Evolutionary conservation across 78 protist species (phyloP).

Genomic region (Polysphondylium violaceum): DNA sequence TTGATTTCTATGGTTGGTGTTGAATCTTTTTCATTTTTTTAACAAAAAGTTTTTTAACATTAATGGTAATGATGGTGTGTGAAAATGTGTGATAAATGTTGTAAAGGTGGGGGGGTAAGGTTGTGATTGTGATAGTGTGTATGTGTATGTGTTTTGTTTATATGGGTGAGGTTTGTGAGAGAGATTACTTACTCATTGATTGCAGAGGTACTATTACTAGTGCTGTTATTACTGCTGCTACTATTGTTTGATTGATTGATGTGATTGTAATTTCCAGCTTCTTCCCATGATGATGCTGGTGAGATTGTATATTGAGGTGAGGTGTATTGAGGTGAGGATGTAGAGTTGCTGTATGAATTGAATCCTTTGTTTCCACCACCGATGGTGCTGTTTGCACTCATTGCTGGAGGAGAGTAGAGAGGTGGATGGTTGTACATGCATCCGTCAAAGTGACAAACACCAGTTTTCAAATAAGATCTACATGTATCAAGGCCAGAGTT

Average conservation of each 20-base stretch:
- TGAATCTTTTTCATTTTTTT: no score
- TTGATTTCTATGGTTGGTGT: no score
- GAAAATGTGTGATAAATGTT: no score
- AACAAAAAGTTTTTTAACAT: no score
- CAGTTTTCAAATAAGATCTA: constrained; percentile 18
- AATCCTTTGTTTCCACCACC: no score
- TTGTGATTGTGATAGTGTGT: no score
- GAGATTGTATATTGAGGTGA: constrained; percentile 26
- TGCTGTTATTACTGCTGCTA: neutral
- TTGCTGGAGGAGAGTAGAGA: neutral
- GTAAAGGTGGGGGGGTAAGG: no score
- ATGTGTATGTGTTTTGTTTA: no score
- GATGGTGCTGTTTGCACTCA: no score
- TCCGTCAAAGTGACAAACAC: constrained; percentile 8
- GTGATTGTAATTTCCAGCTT: constrained; percentile 63
- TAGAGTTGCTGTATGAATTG: neutral
- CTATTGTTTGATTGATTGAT: constrained; percentile 1
- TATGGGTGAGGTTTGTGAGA: no score
- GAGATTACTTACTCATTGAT: neutral
- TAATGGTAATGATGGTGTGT: no score
- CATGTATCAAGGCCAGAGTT: neutral
- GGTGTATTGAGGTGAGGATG: neutral
- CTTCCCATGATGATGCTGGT: constrained; percentile 72
- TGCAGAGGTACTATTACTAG: neutral
- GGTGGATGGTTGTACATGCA: constrained; percentile 30